Evolutionary conservation across 305 asterid genomes (phyloP), one percentile per base, ranked within the genome.

Genomic region (Fraxinus dipetala): DNA sequence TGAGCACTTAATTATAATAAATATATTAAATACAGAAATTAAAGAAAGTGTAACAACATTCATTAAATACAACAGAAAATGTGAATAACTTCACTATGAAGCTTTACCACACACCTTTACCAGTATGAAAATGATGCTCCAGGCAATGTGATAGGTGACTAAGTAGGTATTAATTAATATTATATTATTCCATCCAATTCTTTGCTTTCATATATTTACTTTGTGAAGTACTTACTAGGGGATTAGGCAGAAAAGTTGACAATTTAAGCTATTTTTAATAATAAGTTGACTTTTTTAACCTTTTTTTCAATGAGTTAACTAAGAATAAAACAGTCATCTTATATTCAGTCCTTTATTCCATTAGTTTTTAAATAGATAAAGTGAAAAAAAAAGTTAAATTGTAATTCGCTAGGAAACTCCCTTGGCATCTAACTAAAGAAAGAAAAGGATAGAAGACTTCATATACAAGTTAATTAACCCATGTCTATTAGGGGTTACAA

Each of bases 1-100:
- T 51, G 65, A 75, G 79, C 79, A 65, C 24, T 80, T 76, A 56
- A 86, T 24, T 32, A 85, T 86, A 85, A 81, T 85, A 72, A 38
- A 31, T 63, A 30, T 65, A 76, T 81, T 61, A 81, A 87, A 76
- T 78, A 83, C 20, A 75, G 77, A 59, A 76, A 77, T 72, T 63
- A 56, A 65, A 76, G n/a, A 34, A 76, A 59, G 81, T 83, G 84
- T 72, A 72, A 30, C 61, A 79, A 75, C 83, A 83, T 83, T 83
- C 61, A 80, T 80, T 83, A 85, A 83, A 81, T 80, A 70, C 76
- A 69, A 61, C n/a, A 67, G 63, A 13, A 54, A 24, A 72, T 70
- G 18, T 10, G 9, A 69, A 30, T 69, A 5, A 69, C 38, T 69
- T 69, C 75, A 69, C 38, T 4, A 69, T 13, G 75, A 69, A 69